Base-by-base conservation (phyloP, 2,329 filamentous ascomycete species). In the Cercospora brassicicola region DNA sequence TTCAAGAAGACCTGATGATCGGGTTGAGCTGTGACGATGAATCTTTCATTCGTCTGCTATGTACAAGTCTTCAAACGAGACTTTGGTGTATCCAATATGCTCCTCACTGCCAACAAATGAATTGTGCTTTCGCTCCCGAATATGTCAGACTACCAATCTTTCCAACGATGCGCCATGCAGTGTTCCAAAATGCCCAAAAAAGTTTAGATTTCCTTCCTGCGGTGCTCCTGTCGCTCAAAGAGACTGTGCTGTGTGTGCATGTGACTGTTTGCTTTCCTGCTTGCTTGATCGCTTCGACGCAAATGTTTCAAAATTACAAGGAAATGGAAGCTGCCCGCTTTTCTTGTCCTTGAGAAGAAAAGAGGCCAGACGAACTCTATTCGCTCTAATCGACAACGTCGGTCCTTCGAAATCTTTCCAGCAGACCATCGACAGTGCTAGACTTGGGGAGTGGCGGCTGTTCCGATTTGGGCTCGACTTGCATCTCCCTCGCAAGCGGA, bases 321-420 rank as follows among this genome's bases (percentile, higher is more conserved):
- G 11, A 55, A 30, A 28, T 55, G 13, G 48, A 8, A 55, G 30
- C 11, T 55, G 23, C 26, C 23, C 48, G 23, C 11, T 28, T 26
- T 26, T 26, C 23, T 23, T 23, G 15, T 55, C 23, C 4, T 15
- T 55, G 48, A n/a, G 20, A 28, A 28, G 48, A 55, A n/a, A 28
- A 53, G n/a, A 28, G 23, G 13, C 26, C 10, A 18, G 30, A 18
- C 23, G 55, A 36, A 36, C 31, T 30, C 56, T 51, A 67, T 57
- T 65, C 64, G 60, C 62, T 70, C 64, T 72, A 64, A 10, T 70
- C 70, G 28, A 67, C 70, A 18, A 72, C 61, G 42, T 67, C 67
- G 28, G 61, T 70, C 10, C 67, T 57, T 51, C 67, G 65, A 48
- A 71, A 70, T 36, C 69, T 45, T 28, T 67, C 53, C 15, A 73